These are phyloP conservation scores for Marsdenia floribunda DNA, from an alignment of 257 asterid species.

Conservation along the genomic window DNA sequence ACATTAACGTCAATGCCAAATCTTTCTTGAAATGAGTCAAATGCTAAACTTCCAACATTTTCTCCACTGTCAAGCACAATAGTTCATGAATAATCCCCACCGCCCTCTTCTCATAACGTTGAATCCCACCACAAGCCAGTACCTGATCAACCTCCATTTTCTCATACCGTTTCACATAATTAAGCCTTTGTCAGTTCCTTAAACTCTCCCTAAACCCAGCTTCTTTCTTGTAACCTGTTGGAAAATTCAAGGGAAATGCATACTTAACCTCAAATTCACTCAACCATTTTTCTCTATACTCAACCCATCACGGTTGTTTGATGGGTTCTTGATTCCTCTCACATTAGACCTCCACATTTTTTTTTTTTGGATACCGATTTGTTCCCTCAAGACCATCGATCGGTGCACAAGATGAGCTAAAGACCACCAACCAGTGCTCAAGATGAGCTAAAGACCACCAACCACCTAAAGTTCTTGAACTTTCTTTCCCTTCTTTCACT, in stretches of 20 bases:
- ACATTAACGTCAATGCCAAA: slow-evolving; percentile 73
- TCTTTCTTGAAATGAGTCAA: slow-evolving; percentile 79
- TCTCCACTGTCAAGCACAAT: slow-evolving; percentile 76
- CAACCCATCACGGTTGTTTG: no score
- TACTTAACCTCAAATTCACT: slow-evolving; percentile 83
- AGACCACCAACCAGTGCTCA: no score
- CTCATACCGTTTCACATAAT: slow-evolving; percentile 71
- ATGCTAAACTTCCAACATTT: slow-evolving; percentile 67
- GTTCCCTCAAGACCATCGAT: no score
- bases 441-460: no score
- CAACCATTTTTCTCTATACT: slow-evolving; percentile 73
- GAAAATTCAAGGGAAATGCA: slow-evolving; percentile 70
- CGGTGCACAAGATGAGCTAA: no score
- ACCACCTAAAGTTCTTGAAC: no score
- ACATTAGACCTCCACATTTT: no score
- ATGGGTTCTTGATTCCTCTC: no score
- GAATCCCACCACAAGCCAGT: slow-evolving; percentile 53
- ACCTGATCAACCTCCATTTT: slow-evolving; percentile 35
- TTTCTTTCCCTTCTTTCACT: no score
- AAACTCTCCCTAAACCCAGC: slow-evolving; percentile 61
- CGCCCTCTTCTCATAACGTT: slow-evolving; percentile 74
- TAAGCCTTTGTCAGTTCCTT: slow-evolving; percentile 78
- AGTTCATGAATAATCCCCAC: slow-evolving; percentile 85
- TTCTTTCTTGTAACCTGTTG: slow-evolving; percentile 70
- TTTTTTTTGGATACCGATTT: no score